Evolutionary conservation across 2,329 filamentous ascomycete genomes (phyloP), one percentile per base, ranked within the genome.

Genomic region (Rutstroemia sp.): DNA sequence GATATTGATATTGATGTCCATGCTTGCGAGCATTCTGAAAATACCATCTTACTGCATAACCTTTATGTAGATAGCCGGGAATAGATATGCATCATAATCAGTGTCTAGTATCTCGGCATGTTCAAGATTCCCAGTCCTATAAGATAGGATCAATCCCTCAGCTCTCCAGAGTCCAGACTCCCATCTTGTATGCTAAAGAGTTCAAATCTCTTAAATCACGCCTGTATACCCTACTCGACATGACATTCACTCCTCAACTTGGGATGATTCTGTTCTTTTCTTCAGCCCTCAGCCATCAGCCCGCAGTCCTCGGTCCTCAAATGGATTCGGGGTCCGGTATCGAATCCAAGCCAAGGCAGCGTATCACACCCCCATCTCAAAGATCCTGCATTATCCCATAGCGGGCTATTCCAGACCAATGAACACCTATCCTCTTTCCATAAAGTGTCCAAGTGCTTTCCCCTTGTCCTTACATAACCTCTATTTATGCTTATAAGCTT

Each of bases 31-130:
- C 14, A 14, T 39, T 54, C 51, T 54, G 27, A 30, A 54, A 48
- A 54, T 49, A 48, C 39, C 8, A 23, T 48, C 52, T 50, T 27
- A 50, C 52, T 39, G 45, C 52, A 54, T 54, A 54, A 25, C 42
- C 37, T 4, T 34, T 41, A 48, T 5, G 1, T 21, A 51, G 37
- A 9, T 10, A 16, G 4, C 23, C 9, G 25, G 7, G 23, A 6
- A 37, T 19, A 46, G 27, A 54, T 53, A 38, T 47, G 16, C 39
- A 19, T 41, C 17, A 41, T 16, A 41, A n/a, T 16, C 39, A 41
- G 39, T 17, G n/a, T 16, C 14, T 14, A 41, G 17, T 14, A 10
- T 41, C 39, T 30, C 39, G 4, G 14, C 39, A 41, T n/a, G 17
- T 41, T 19, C 39, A 39, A 39, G 16, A 12, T 7, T 39, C 3